Evolutionary conservation across 371 early-diverging fungal species (phyloP), one percentile per base, ranked within the genome.

Genomic region (Mucor saturninus): DNA sequence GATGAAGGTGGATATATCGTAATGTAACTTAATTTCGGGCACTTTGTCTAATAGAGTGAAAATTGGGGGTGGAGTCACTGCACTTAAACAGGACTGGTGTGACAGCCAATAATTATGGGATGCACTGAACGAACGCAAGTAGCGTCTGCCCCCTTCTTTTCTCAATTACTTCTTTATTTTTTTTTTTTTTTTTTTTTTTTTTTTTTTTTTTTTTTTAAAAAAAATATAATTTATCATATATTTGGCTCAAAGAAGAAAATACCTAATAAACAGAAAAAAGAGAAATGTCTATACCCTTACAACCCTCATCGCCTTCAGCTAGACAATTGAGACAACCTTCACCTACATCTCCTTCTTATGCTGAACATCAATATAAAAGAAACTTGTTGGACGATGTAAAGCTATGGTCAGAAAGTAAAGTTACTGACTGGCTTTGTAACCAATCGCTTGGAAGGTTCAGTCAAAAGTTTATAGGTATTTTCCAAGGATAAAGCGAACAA

Each of bases 361-460:
- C 75, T 62, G 72, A 74, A 58, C 49, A 62, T 56, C 60, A 65
- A 59, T 49, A 75, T 43, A 66, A 73, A 65, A 9, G 62, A 56
- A 62, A 77, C 56, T 63, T 79, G 55, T 68, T 86, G 8, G 85
- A 85, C 56, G 79, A 81, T 55, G 76, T 86, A 21, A 80, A 76
- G 40, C 51, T 65, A 54, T 95, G 95, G 95, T 85, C 85, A 62
- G 87, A 84, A 62, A 65, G 71, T 37, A 84, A 84, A 53, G 93
- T 94, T n/a, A 78, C 86, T 29, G 77, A 79, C 40, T 94, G 94
- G 95, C 80, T 95, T 4, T 70, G 81, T 5, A 89, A 88, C 58
- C 85, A 87, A 59, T 87, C 90, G 45, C 81, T 93, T 56, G 76
- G 81, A 45, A 85, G 89, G 46, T 92, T 88, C 68, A 83, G 79